Conservation (phyloP, 768 basidiomycete genomes). For the Boletus sensibilis region DNA sequence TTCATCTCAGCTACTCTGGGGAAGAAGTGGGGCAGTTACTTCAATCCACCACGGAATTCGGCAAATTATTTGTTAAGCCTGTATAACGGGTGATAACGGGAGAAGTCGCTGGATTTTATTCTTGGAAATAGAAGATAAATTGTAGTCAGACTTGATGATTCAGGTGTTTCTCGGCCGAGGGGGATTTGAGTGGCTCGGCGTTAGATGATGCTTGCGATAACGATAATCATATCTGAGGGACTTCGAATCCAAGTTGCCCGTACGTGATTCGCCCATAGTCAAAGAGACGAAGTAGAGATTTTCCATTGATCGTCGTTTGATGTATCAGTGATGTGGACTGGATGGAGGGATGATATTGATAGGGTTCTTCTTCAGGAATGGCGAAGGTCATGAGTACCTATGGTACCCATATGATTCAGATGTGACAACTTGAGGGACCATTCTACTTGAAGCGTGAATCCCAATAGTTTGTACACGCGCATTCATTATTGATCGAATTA, state of each 20-base stretch:
- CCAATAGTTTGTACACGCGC: background rate
- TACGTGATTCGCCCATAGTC: background rate
- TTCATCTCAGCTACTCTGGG: background rate
- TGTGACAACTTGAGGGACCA: background rate
- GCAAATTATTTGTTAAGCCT: background rate
- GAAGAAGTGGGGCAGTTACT: background rate
- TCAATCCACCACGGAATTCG: background rate
- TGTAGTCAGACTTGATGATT: background rate
- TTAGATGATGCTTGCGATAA: background rate
- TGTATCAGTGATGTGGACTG: slow-evolving; percentile 2
- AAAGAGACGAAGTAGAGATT: background rate
- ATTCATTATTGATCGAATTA: background rate
- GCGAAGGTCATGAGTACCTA: background rate
- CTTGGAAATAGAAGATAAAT: background rate
- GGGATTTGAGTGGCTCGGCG: slow-evolving; percentile 2
- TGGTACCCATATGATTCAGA: background rate
- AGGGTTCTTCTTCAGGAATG: background rate
- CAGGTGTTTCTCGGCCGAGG: background rate
- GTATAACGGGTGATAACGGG: slow-evolving; percentile 1
- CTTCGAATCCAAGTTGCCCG: background rate
- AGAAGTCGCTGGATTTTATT: background rate
- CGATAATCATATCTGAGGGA: background rate
- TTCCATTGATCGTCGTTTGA: background rate
- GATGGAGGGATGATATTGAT: background rate
- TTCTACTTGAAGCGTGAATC: background rate